Percentiles rank a stretch among this genome's conserved stretches.
Conservation (phyloP, 345 rosid species). For the Eucalyptus camaldulensis region DNA sequence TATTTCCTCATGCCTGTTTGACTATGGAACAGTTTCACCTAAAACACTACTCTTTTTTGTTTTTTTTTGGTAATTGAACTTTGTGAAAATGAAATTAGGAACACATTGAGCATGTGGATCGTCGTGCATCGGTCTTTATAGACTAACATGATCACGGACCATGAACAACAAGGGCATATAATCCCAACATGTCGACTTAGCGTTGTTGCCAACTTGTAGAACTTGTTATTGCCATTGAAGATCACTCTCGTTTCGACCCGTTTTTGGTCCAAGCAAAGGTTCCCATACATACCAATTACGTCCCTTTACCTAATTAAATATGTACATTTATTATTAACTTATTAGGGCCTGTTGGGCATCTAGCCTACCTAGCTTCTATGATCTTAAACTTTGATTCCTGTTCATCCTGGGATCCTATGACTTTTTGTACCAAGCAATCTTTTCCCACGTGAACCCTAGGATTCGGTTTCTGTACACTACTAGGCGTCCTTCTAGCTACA, state of each 20-base stretch:
- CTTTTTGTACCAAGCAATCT: not conserved
- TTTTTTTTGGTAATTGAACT: not conserved
- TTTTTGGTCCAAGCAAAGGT: not conserved
- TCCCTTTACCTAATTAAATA: not conserved
- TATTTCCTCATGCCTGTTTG: rapidly evolving
- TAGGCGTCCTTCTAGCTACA: not conserved
- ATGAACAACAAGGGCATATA: not conserved
- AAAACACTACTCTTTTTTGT: not conserved
- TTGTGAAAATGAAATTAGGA: not conserved
- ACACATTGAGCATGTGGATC: not conserved
- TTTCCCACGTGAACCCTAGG: not conserved
- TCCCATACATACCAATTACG: not conserved
- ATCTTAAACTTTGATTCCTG: not conserved
- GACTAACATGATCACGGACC: not conserved
- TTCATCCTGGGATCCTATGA: not conserved
- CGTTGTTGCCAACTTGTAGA: not conserved
- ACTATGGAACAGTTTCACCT: not conserved
- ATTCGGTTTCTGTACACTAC: not conserved
- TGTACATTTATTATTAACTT: not conserved
- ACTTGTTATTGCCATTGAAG: not conserved
- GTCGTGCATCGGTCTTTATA: not conserved
- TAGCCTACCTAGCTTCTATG: not conserved
- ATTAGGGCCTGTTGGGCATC: not conserved
- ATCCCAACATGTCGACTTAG: not conserved
- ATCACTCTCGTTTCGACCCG: not conserved